Conservation (phyloP, 306 rosid species). For the Vigna nakashimae region DNA sequence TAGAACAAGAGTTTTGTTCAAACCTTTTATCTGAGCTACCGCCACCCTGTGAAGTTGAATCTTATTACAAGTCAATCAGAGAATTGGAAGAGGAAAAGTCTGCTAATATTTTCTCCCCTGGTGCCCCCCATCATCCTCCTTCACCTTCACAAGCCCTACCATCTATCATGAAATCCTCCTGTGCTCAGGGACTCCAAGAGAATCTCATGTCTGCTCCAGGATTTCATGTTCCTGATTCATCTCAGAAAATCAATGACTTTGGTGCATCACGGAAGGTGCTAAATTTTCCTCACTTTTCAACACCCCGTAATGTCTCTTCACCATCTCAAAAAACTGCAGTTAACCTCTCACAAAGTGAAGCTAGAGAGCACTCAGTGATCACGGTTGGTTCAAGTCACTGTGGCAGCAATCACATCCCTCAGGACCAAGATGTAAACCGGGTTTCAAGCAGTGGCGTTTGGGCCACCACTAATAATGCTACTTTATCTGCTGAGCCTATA, state of each 20-base stretch:
- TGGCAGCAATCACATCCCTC: slow-evolving; percentile 72
- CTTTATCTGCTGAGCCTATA: slow-evolving; percentile 53
- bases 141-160: slow-evolving; percentile 40
- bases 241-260: slow-evolving; percentile 46
- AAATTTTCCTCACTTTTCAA: slow-evolving; percentile 55
- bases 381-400: slow-evolving; percentile 80
- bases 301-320: slow-evolving; percentile 41
- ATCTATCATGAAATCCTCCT: slow-evolving; percentile 32
- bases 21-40: slow-evolving; percentile 60
- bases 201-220: slow-evolving; percentile 68
- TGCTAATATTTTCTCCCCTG: slow-evolving; percentile 51
- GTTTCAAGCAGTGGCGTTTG: slow-evolving; percentile 57
- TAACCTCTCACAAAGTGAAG: slow-evolving; percentile 52
- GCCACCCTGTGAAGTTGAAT: slow-evolving; percentile 58
- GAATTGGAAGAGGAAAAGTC: slow-evolving; percentile 55
- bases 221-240: slow-evolving; percentile 52
- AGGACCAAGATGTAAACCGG: slow-evolving; percentile 54
- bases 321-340: slow-evolving; percentile 51
- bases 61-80: slow-evolving; percentile 54
- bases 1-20: slow-evolving; percentile 69
- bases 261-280: slow-evolving; percentile 46
- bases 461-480: slow-evolving; percentile 31
- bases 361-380: slow-evolving; percentile 66
- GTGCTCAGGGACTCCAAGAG: slow-evolving; percentile 40
- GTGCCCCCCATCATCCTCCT: slow-evolving; percentile 39